Evolutionary conservation across 768 basidiomycete species (phyloP).

Genomic region (Russula olivacea): DNA sequence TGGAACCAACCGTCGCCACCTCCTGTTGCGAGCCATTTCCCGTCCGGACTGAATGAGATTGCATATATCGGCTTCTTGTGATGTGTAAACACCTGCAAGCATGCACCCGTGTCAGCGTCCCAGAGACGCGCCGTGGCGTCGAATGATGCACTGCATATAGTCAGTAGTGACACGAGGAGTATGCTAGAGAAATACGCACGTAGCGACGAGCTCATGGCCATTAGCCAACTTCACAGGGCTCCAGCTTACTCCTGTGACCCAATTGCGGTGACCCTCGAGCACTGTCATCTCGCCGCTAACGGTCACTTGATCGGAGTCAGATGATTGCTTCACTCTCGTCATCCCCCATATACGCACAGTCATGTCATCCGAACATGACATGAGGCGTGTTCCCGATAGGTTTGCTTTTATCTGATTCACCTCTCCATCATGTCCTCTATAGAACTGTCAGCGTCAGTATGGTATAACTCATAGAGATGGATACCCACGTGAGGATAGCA

Average conservation of each 20-base stretch:
- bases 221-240: slow-evolving; percentile 47
- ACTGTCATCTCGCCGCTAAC: slow-evolving; percentile 35
- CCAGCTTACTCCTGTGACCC: slow-evolving; percentile 66
- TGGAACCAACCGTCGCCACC: slow-evolving; percentile 73
- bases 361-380: slow-evolving; percentile 77
- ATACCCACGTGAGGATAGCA: slow-evolving; percentile 54
- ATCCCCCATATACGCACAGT: slow-evolving; percentile 75
- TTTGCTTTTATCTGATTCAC: slow-evolving; percentile 75
- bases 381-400: slow-evolving; percentile 56
- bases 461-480: not conserved
- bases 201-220: slow-evolving; percentile 59
- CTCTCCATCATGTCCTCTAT: slow-evolving; percentile 68
- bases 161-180: slow-evolving; percentile 1
- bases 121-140: slow-evolving; percentile 77
- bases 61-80: slow-evolving; percentile 71
- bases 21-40: slow-evolving; percentile 66
- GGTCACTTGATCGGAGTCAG: slow-evolving; percentile 22
- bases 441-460: not conserved
- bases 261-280: slow-evolving; percentile 58
- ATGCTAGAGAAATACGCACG: slow-evolving; percentile 40
- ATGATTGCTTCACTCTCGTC: slow-evolving; percentile 38
- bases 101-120: slow-evolving; percentile 74
- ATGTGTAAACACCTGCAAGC: slow-evolving; percentile 63
- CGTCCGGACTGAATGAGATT: slow-evolving; percentile 68
- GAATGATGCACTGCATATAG: slow-evolving; percentile 59